These are phyloP conservation scores for Ceratorhiza oryzae-sativae DNA, from an alignment of 1,284 basidiomycete species.

Conservation along the genomic window DNA sequence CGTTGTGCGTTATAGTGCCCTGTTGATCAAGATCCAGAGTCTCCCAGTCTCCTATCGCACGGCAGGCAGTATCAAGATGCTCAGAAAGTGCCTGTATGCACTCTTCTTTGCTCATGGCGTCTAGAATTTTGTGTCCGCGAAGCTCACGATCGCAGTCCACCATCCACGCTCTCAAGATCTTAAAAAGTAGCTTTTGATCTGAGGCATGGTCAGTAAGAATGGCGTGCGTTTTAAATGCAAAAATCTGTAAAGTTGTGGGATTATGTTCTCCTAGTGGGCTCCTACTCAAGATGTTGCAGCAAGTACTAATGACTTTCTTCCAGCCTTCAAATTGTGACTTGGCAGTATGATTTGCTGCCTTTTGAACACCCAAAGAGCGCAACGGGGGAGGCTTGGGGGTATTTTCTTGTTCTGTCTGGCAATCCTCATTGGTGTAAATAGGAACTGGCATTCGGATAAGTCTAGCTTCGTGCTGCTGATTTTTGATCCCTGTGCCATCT, in stretches of 20 bases:
- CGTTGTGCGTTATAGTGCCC: neutral
- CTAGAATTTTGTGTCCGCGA: neutral
- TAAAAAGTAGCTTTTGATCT: neutral
- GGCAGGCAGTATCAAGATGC: neutral
- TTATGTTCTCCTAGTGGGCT: neutral
- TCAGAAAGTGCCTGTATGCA: neutral
- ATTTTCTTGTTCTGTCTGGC: neutral
- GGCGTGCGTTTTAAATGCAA: neutral
- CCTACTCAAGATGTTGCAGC: neutral
- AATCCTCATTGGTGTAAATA: neutral
- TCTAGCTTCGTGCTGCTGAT: conserved; percentile 21
- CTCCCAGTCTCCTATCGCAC: neutral
- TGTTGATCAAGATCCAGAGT: neutral
- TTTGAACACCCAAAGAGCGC: conserved; percentile 12
- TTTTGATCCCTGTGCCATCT: conserved; percentile 27
- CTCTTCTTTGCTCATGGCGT: neutral
- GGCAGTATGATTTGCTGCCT: conserved; percentile 10
- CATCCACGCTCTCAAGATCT: conserved; percentile 4
- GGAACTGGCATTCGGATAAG: neutral
- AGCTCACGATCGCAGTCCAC: neutral
- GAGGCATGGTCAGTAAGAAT: conserved; percentile 30
- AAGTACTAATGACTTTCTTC: neutral
- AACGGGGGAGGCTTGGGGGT: neutral
- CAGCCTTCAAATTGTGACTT: conserved; percentile 8
- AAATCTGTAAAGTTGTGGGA: neutral